Evolutionary conservation across 352 stramenopile genomes (phyloP).

Genomic region (Chloridella minuta): DNA sequence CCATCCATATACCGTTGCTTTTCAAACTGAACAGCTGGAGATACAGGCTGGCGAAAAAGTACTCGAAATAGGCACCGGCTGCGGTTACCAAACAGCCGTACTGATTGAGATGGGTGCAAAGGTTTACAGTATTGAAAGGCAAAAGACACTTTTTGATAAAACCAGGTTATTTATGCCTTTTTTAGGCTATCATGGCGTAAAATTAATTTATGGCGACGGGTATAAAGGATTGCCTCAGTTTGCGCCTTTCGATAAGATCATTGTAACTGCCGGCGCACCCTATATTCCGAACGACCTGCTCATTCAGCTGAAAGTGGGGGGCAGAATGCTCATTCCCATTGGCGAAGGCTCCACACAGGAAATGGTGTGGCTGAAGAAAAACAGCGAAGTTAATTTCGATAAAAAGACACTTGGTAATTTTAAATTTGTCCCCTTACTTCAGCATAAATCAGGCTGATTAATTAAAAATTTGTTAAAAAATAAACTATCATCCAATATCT

Average conservation of each 20-base stretch:
- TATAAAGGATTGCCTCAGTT: not conserved
- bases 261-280: not conserved
- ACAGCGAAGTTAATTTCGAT: not conserved
- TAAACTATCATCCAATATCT: too few relatives aligned
- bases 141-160: not conserved
- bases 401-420: conserved; percentile 4
- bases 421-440: not conserved
- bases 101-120: not conserved
- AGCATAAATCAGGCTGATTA: not conserved
- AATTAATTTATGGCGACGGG: not conserved
- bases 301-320: not conserved
- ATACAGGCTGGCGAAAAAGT: not conserved
- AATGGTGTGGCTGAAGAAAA: not conserved
- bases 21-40: not conserved
- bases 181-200: not conserved
- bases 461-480: too few relatives aligned
- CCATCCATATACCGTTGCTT: not conserved
- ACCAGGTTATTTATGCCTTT: not conserved
- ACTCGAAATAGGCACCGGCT: not conserved
- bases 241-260: not conserved
- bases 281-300: not conserved
- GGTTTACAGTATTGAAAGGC: not conserved
- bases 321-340: not conserved
- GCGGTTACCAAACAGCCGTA: not conserved
- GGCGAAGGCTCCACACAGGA: not conserved